phyloP scores from a whole-genome alignment of 768 basidiomycete species.

The Boletus pseudopeckii region DNA sequence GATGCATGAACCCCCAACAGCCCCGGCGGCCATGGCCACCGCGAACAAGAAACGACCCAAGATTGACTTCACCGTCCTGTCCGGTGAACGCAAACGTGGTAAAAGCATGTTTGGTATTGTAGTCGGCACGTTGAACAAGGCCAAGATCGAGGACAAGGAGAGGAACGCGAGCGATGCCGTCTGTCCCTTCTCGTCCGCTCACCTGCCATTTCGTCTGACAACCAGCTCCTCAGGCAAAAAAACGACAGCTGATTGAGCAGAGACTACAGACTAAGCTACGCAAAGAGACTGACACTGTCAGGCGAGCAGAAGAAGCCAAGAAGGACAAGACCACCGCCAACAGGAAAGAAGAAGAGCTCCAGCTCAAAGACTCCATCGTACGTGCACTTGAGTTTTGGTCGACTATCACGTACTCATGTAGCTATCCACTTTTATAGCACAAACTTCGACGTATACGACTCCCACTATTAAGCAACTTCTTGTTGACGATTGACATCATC shows the following conservation, averaged over 20 bases:
- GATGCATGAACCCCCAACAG: constrained; percentile 42
- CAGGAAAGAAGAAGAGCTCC: constrained; percentile 78
- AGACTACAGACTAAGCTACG: constrained; percentile 81
- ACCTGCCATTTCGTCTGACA: constrained; percentile 5
- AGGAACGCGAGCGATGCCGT: constrained; percentile 84
- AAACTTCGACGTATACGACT: constrained; percentile 69
- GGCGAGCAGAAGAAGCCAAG: constrained; percentile 81
- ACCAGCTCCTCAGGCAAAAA: constrained; percentile 60
- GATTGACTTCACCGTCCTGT: constrained; percentile 55
- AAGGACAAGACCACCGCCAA: constrained; percentile 75
- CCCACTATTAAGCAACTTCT: constrained; percentile 71
- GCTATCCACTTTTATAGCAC: constrained; percentile 42
- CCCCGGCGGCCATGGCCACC: constrained; percentile 42
- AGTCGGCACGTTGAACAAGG: constrained; percentile 81
- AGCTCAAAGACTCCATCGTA: constrained; percentile 78
- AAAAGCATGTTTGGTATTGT: constrained; percentile 86
- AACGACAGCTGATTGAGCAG: constrained; percentile 78
- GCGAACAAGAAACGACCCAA: constrained; percentile 66
- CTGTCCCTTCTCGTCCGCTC: constrained; percentile 17
- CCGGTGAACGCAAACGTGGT: constrained; percentile 74
- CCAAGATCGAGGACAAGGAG: constrained; percentile 83
- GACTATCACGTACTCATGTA: neutral
- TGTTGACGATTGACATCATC: constrained; percentile 70
- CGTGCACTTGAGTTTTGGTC: constrained; percentile 28
- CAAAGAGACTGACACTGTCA: constrained; percentile 83